Evolutionary conservation across 2,329 filamentous ascomycete genomes (phyloP), one percentile per base, ranked within the genome.

Genomic region (Grosmannia penicillata): DNA sequence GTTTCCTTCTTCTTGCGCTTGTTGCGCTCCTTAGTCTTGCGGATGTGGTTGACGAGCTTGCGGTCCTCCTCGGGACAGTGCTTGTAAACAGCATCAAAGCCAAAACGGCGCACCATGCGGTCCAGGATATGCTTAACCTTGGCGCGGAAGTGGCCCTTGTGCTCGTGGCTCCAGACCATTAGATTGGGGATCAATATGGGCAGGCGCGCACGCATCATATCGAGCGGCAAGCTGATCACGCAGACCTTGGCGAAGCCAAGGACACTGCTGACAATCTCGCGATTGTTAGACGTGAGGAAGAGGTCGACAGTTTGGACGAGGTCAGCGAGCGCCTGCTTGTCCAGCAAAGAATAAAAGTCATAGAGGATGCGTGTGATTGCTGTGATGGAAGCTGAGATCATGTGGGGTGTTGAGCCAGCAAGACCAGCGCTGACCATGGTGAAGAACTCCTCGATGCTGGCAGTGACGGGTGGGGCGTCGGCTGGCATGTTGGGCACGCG

Each of bases 51-150:
- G 29, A 98, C 80, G 39, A 98, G 67, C 59, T 96, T 98, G 49
- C 77, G 77, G 59, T 95, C 89, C 18, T 75, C 74, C 51, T 93
- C 83, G 4, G 87, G 89, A 42, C 83, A 87, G 56, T 82, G 68
- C 47, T 74, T 73, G 59, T 91, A 83, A 11, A 98, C 73, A 23
- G 75, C 60, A 3, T 89, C 80, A 33, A 82, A 81, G 34, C 91
- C 87, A 53, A 95, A 96, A 40, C 89, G 77, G 34, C 89, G 76
- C 18, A 96, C 81, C 71, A 95, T 85, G 37, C 91, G 77, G 62
- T 98, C 91, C 14, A 98, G 65, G 46, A 98, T 96, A 54, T 95
- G 87, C 74, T 95, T 96, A 49, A 98, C 87, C 66, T 96, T 98
- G 36, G 83, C 79, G 52, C 89, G 85, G 64, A 98, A 91, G 55